Evolutionary conservation across 2,329 filamentous ascomycete species (phyloP), one percentile per base, ranked within the genome.

Genomic region (Sporothrix dimorphospora): DNA sequence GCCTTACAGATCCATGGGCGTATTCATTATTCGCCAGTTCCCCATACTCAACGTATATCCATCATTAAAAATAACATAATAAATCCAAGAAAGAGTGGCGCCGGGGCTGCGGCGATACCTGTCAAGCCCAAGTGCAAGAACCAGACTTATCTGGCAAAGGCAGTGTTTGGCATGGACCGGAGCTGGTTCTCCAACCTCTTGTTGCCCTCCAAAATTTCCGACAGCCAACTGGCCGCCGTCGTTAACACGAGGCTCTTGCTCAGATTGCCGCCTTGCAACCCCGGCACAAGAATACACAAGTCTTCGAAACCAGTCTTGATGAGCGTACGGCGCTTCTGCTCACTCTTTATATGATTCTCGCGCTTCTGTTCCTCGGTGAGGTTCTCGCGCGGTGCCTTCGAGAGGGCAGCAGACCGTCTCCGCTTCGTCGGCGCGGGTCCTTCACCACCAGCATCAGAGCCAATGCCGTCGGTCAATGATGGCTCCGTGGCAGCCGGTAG

Each of bases 301-400:
- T 95, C 92, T 57, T 94, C 91, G 76, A 95, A 97, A 0, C 93
- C 93, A 75, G 92, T 88, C 78, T 94, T 92, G 77, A 95, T 95
- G 63, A 94, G 84, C 34, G 93, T 93, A 65, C 94, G 87, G 45
- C 94, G 88, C 81, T 96, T 97, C 81, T 97, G 93, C 79, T 97
- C 94, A 69, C 93, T 96, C 69, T 90, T 86, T 75, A 97, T 96
- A 78, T 97, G 93, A 76, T 97, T 97, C 77, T 90, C 91, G 61
- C 93, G 86, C 81, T 95, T 96, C 80, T 96, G 92, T 73, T 92
- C 90, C 76, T 95, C 92, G 0, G 90, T 88, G 4, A 96, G 89
- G 76, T 97, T 97, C 78, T 90, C 91, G 34, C 91, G 82, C 2
- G 84, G 78, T 1, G 82, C 72, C 76, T 89, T 90, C 55, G 73